Evolutionary conservation across 2,329 filamentous ascomycete species (phyloP).

Genomic region (Colletotrichum spaethianum): DNA sequence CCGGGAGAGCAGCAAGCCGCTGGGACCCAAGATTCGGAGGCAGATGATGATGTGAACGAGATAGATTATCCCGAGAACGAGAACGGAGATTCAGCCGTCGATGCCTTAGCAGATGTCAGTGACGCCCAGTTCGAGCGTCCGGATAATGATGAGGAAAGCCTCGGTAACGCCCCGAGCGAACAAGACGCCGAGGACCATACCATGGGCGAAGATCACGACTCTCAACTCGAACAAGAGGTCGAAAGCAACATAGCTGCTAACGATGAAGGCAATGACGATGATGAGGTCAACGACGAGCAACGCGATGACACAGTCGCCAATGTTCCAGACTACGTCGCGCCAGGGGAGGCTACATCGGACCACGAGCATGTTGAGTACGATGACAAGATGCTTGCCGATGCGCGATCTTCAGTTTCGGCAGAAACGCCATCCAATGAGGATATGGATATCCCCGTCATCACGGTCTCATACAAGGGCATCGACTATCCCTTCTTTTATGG

Average conservation of each 20-base stretch:
- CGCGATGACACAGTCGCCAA: slow-evolving; percentile 14
- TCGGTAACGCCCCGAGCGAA: slow-evolving; percentile 20
- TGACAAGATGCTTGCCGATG: slow-evolving; percentile 28
- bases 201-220: slow-evolving; percentile 3
- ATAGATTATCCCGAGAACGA: slow-evolving; percentile 52
- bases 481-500: slow-evolving; percentile 58
- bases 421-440: slow-evolving; percentile 38
- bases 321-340: slow-evolving; percentile 31
- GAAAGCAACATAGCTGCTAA: slow-evolving; percentile 9
- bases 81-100: slow-evolving; percentile 53
- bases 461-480: slow-evolving; percentile 60
- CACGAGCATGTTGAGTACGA: slow-evolving; percentile 35
- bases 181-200: slow-evolving; percentile 5
- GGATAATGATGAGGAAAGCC: slow-evolving; percentile 15
- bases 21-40: slow-evolving; percentile 17
- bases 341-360: slow-evolving; percentile 16
- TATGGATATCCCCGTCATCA: slow-evolving; percentile 53
- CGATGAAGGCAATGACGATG: slow-evolving; percentile 4
- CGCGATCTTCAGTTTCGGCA: slow-evolving; percentile 31
- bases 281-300: slow-evolving; percentile 1
- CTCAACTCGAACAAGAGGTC: background rate
- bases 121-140: slow-evolving; percentile 8
- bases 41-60: slow-evolving; percentile 45
- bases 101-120: slow-evolving; percentile 17
- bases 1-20: slow-evolving; percentile 29